Conservation (phyloP, 305 asterid species). For the Solanum aculeatissimum region DNA sequence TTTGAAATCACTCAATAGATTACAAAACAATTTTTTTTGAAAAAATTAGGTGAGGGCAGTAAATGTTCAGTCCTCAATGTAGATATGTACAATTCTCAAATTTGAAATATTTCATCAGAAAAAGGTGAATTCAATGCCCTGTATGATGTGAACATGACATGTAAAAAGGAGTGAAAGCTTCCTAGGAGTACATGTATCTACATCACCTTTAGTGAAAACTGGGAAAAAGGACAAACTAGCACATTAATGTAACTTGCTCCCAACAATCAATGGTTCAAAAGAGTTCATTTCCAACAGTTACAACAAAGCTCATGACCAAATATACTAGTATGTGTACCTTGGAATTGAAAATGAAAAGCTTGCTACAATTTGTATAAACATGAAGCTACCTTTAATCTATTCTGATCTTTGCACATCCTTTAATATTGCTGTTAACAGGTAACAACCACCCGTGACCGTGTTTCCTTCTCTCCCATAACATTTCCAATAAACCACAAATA, state of each 20-base stretch:
- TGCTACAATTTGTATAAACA: not conserved
- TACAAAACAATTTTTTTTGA: not conserved
- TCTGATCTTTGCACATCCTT: slow-evolving; percentile 73
- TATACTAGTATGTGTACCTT: not conserved
- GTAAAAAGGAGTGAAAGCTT: not conserved
- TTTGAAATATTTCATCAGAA: not conserved
- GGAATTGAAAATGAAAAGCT: not conserved
- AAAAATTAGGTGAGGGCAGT: not conserved
- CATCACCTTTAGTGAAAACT: not conserved
- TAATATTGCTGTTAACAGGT: slow-evolving; percentile 51
- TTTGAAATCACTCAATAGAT: not conserved
- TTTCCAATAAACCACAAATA: slow-evolving; percentile 60
- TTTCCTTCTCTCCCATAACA: slow-evolving; percentile 67
- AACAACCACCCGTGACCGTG: slow-evolving; percentile 39
- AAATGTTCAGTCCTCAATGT: not conserved
- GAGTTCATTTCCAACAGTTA: not conserved
- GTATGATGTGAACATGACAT: not conserved
- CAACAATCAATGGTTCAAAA: not conserved
- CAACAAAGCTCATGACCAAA: not conserved
- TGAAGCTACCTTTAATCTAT: slow-evolving; percentile 13
- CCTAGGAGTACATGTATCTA: not conserved
- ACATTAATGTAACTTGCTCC: not conserved
- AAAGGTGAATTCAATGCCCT: not conserved
- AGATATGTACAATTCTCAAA: not conserved
- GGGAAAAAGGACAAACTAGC: not conserved